Evolutionary conservation across 192 early-diverging fungal species (phyloP).

Genomic region (Cetraspora pellucida): DNA sequence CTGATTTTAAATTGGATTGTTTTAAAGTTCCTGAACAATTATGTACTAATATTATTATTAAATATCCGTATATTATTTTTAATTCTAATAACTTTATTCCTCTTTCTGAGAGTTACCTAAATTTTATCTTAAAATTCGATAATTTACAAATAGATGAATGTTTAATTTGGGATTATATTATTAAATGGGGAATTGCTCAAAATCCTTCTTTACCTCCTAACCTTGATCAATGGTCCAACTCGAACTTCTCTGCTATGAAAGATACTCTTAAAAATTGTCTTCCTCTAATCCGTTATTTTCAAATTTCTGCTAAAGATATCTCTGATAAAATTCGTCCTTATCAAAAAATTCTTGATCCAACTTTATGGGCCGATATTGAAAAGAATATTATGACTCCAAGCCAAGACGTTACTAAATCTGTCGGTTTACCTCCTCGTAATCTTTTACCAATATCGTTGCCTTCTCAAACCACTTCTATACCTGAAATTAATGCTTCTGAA

Average conservation of each 20-base stretch:
- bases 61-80: not conserved
- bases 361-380: too few species aligned
- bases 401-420: too few species aligned
- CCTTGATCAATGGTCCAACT: not conserved
- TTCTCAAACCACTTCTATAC: too few species aligned
- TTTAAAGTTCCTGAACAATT: not conserved
- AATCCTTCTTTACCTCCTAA: not conserved
- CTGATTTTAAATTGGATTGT: not conserved
- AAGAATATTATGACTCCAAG: too few species aligned
- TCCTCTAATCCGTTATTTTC: conserved; percentile 1
- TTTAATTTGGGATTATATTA: not conserved
- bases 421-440: too few species aligned
- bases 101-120: not conserved
- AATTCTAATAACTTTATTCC: not conserved
- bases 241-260: not conserved
- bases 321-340: conserved; percentile 8
- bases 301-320: not conserved
- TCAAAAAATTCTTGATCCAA: not conserved
- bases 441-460: too few species aligned
- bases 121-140: not conserved
- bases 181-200: conserved; percentile 16
- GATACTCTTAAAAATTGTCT: not conserved
- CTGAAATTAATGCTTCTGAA: too few species aligned
- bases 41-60: not conserved
- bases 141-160: not conserved